These are phyloP conservation scores for Mucor circinelloides DNA, from an alignment of 371 early-diverging fungal species.

Conservation along the genomic window DNA sequence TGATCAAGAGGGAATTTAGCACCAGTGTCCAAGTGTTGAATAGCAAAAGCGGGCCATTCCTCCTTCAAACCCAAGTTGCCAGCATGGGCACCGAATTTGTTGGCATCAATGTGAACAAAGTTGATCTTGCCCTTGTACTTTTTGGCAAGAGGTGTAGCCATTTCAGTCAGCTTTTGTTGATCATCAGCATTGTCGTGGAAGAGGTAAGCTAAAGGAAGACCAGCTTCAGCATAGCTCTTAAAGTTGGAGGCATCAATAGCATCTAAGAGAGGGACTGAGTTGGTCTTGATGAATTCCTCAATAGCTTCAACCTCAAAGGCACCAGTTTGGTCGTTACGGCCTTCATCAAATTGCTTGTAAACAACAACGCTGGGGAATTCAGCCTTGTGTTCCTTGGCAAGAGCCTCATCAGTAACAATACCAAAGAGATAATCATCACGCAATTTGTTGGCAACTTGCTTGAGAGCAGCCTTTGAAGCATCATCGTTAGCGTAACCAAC, in stretches of 20 bases:
- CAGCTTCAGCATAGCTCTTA: conserved; percentile 76
- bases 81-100: conserved; percentile 84
- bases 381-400: conserved; percentile 49
- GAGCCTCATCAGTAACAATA: conserved; percentile 60
- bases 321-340: conserved; percentile 65
- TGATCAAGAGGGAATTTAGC: conserved; percentile 86
- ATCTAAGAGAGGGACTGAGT: conserved; percentile 86
- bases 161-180: conserved; percentile 51
- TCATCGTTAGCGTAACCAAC: conserved; percentile 76
- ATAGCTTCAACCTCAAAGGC: conserved; percentile 57
- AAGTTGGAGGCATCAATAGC: conserved; percentile 91
- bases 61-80: conserved; percentile 81
- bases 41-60: conserved; percentile 91
- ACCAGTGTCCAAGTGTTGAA: conserved; percentile 73
- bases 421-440: conserved; percentile 90
- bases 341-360: conserved; percentile 92
- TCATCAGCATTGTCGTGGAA: conserved; percentile 76
- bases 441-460: conserved; percentile 68
- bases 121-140: conserved; percentile 83
- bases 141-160: conserved; percentile 77
- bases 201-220: conserved; percentile 86
- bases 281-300: conserved; percentile 67
- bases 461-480: conserved; percentile 62
- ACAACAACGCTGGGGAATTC: conserved; percentile 72
- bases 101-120: conserved; percentile 88